These are phyloP conservation scores for Dryas alaskensis DNA, from an alignment of 306 rosid species.

Conservation along the genomic window DNA sequence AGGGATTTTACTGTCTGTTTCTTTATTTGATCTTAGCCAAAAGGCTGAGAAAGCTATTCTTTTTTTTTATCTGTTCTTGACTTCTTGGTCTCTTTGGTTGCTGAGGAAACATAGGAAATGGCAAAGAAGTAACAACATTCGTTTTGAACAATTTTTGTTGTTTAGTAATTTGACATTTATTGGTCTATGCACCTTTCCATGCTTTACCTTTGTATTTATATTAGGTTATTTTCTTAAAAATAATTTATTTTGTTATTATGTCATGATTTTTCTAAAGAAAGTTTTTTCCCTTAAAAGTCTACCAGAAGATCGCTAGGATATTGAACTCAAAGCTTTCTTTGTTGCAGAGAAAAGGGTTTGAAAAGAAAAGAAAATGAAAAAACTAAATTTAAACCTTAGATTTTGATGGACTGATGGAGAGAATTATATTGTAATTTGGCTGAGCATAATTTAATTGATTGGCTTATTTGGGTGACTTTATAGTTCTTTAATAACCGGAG, in stretches of 20 bases:
- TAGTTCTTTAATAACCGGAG: constrained; percentile 18
- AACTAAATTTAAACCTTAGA: background rate
- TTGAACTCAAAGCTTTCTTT: constrained; percentile 9
- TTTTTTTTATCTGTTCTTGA: background rate
- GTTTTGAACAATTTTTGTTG: background rate
- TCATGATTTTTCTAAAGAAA: background rate
- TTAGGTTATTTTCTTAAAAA: background rate
- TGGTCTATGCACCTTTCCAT: background rate
- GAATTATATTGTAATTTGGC: constrained; percentile 4
- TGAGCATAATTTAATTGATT: constrained; percentile 5
- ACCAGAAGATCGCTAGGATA: background rate
- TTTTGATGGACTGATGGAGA: constrained; percentile 9
- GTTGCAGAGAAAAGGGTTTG: constrained; percentile 20
- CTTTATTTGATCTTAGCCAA: background rate
- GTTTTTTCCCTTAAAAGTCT: constrained; percentile 29
- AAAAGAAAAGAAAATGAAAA: background rate
- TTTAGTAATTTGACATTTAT: background rate
- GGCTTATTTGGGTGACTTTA: constrained; percentile 17
- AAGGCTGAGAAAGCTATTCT: background rate
- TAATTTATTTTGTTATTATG: background rate
- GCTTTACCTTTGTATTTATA: background rate
- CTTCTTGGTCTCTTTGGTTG: background rate
- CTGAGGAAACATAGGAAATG: background rate
- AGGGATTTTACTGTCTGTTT: background rate
- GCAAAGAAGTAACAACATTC: background rate